Conservation (phyloP, 805 yeast species). For the Cyberlindnera suaveolens region DNA sequence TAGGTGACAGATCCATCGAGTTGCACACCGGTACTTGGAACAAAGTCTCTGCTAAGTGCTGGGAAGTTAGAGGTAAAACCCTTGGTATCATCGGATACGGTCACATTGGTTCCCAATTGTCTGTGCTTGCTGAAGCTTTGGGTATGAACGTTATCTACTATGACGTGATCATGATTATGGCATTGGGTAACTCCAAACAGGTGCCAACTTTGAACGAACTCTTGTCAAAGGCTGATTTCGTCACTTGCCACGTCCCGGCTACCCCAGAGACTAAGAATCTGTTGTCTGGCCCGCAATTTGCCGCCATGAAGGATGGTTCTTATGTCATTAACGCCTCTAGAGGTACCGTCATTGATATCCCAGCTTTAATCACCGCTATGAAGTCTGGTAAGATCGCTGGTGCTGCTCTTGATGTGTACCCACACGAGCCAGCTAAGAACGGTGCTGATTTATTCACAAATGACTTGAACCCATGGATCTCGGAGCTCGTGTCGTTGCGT, state of each 20-base stretch:
- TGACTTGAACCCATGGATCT: constrained; percentile 73
- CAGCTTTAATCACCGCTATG: constrained; percentile 87
- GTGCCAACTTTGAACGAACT: constrained; percentile 80
- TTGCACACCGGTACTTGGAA: constrained; percentile 97
- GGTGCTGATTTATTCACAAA: constrained; percentile 76
- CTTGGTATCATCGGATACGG: constrained; percentile 97
- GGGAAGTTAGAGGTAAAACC: constrained; percentile 99
- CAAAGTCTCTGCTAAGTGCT: constrained; percentile 89
- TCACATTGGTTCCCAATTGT: constrained; percentile 95
- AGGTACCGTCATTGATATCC: constrained; percentile 96
- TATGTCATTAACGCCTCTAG: constrained; percentile 94
- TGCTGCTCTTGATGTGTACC: constrained; percentile 94
- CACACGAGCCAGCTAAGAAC: constrained; percentile 95
- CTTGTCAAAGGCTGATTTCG: constrained; percentile 76
- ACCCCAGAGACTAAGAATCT: constrained; percentile 87
- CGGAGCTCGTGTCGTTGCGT: constrained; percentile 74
- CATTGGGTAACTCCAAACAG: constrained; percentile 94
- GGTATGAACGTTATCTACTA: constrained; percentile 96
- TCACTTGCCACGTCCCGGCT: constrained; percentile 92
- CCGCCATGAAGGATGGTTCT: constrained; percentile 94
- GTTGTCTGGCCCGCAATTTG: constrained; percentile 84
- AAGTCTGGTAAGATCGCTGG: constrained; percentile 93
- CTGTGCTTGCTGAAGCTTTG: constrained; percentile 94
- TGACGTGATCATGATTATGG: constrained; percentile 89
- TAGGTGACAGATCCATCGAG: constrained; percentile 95